phyloP scores from a whole-genome alignment of 2,329 filamentous ascomycete species.

The Alternaria gaisen region DNA sequence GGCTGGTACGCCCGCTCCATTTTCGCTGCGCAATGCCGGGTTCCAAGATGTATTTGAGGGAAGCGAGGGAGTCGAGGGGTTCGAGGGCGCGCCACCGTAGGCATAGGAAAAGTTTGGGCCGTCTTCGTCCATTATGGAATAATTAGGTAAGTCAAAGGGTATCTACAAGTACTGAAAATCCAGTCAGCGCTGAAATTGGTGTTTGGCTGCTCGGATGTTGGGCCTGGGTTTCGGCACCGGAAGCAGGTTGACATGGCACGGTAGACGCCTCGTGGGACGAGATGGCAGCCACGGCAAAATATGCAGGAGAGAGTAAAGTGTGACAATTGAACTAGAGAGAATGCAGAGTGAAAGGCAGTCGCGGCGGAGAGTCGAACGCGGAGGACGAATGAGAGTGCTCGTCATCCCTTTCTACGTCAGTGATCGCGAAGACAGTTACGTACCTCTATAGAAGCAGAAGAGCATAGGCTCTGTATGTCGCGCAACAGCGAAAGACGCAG shows the following conservation, averaged over 20 bases:
- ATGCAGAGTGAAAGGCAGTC: slow-evolving; percentile 1
- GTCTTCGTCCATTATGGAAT: slow-evolving; percentile 48
- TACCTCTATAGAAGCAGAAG: slow-evolving; percentile 48
- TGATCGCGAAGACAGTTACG: slow-evolving; percentile 18
- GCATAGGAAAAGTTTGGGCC: slow-evolving; percentile 54
- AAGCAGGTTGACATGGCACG: slow-evolving; percentile 8
- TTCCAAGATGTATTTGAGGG: slow-evolving; percentile 60
- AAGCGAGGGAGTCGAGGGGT: slow-evolving; percentile 41
- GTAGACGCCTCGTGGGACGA: slow-evolving; percentile 9
- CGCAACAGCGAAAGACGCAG: slow-evolving; percentile 9
- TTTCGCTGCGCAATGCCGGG: slow-evolving; percentile 62
- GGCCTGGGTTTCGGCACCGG: slow-evolving; percentile 22
- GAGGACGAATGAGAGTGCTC: slow-evolving; percentile 13
- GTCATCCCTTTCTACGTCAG: slow-evolving; percentile 38
- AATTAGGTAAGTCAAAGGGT: slow-evolving; percentile 39
- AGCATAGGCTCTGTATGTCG: slow-evolving; percentile 21
- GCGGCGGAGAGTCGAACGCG: slow-evolving; percentile 4
- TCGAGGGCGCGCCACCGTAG: slow-evolving; percentile 37
- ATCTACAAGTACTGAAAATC: slow-evolving; percentile 45
- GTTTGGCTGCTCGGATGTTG: slow-evolving; percentile 5
- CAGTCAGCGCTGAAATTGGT: slow-evolving; percentile 36
- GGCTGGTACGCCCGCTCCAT: slow-evolving; percentile 22
- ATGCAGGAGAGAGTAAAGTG: not conserved
- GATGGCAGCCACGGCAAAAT: not conserved
- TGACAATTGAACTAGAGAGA: not conserved